Base-by-base conservation (phyloP, 2,329 filamentous ascomycete genomes). In the Colletotrichum somersetense region DNA sequence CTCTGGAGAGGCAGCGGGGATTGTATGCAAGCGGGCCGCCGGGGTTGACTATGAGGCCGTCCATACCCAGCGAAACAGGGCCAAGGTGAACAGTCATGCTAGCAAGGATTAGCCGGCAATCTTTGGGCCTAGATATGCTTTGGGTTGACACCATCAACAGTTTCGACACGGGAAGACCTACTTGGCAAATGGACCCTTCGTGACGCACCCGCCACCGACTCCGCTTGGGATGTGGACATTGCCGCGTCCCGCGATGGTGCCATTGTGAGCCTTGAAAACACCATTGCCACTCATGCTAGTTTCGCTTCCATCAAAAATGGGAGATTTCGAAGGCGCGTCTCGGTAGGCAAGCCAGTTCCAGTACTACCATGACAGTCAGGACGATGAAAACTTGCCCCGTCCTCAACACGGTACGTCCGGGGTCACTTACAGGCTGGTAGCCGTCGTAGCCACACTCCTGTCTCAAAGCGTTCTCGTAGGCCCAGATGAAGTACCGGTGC, bases 131-230 rank as follows among this genome's bases (percentile, higher is more conserved):
- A 6, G 6, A 8, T 7, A n/a, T 16, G 33, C 20, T 16, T 23
- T 1, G 3, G 8, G 23, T 26, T 44, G 14, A 3, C 35, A 2
- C 14, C n/a, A 3, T 30, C n/a, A n/a, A n/a, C n/a, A n/a, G n/a
- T n/a, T n/a, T n/a, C 12, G 20, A 20, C 6, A 18, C 18, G n/a
- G 40, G 50, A 53, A 59, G 7, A 74, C 78, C 55, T 72, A 84
- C 82, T 88, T 81, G 75, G 81, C 83, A 78, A 89, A 88, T 0
- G 87, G 87, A 0, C 87, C 87, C 0, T 78, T 80, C 53, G 79
- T 77, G 7, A 89, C 78, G 74, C 87, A 89, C 33, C 80, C 80
- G 44, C 82, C 80, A 6, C 80, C 82, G 2, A 77, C 77, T 3
- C 81, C 83, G 4, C 79, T 73, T 14, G 82, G 79, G 3, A 84